Evolutionary conservation across 2,329 filamentous ascomycete species (phyloP), one percentile per base, ranked within the genome.

Genomic region (Fusarium tricinctum): DNA sequence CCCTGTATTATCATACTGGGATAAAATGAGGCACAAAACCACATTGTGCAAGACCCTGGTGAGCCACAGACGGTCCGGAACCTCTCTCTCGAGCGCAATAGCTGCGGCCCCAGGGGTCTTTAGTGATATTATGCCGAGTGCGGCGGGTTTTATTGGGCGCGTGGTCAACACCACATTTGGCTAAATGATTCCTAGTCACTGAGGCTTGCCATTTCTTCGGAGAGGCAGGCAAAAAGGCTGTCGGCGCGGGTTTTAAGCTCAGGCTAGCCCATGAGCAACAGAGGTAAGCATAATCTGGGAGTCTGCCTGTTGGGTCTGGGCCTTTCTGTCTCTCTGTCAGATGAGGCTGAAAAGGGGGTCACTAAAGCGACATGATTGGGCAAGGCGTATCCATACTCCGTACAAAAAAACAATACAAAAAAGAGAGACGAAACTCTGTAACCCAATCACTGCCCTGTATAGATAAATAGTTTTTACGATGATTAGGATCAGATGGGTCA

Each of bases 331-430:
- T 59, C 47, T 63, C 43, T 49, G 64, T 69, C 66, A 68, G 60
- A 69, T 70, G 67, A 70, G 67, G 67, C 67, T 70, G 53, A 68
- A 68, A 68, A 39, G 65, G 54, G 65, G 66, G 65, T 57, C 66
- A 69, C 40, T 52, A 39, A 42, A 38, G 47, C 46, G 19, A 57
- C 19, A 4, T 69, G 33, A 68, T 62, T 68, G 66, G 66, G 23
- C 43, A 26, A 48, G 17, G 8, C 30, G 48, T 40, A 35, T 30
- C 38, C 56, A 51, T 40, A 23, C 23, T 23, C 23, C 7, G 23
- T 23, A 23, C 23, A 23, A 8, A 23, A 23, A 38, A 58, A n/a
- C n/a, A n/a, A n/a, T n/a, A n/a, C n/a, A n/a, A 23, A 8, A 23
- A 23, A 38, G 57, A 49, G 33, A 43, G 48, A 55, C 40, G 50